phyloP scores from a whole-genome alignment of 2,329 filamentous ascomycete species.

The Claviceps monticola region DNA sequence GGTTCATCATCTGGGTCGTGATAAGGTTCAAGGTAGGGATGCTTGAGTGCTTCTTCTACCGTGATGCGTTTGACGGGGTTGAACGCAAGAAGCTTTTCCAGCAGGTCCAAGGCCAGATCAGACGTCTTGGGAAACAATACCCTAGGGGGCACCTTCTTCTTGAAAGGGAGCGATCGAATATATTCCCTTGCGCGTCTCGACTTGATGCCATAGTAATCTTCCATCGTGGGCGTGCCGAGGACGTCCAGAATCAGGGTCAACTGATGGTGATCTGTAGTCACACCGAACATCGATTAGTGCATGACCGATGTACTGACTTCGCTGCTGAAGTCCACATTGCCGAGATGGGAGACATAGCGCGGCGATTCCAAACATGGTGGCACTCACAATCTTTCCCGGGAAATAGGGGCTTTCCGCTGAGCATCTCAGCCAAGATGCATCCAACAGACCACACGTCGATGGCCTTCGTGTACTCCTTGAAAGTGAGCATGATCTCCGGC shows the following conservation, averaged over 20 bases:
- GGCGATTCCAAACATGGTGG: not conserved
- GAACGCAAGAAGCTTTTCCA: slow-evolving; percentile 93
- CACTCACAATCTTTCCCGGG: slow-evolving; percentile 90
- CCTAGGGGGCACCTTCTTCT: slow-evolving; percentile 99
- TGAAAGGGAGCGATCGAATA: slow-evolving; percentile 94
- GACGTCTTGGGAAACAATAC: slow-evolving; percentile 98
- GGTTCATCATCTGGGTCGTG: slow-evolving; percentile 98
- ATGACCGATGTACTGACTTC: not conserved
- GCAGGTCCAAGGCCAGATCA: slow-evolving; percentile 82
- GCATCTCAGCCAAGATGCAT: slow-evolving; percentile 96
- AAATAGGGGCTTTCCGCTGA: slow-evolving; percentile 95
- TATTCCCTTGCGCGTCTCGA: slow-evolving; percentile 94
- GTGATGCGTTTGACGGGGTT: slow-evolving; percentile 98
- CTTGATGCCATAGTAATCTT: slow-evolving; percentile 99
- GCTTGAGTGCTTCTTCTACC: slow-evolving; percentile 91
- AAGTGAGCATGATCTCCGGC: slow-evolving; percentile 98
- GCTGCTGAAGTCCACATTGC: not conserved
- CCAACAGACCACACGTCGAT: slow-evolving; percentile 99
- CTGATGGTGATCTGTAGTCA: slow-evolving; percentile 74
- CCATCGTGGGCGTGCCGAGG: slow-evolving; percentile 96
- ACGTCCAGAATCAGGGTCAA: slow-evolving; percentile 94
- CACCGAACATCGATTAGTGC: not conserved
- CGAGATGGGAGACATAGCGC: not conserved
- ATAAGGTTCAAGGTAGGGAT: slow-evolving; percentile 96
- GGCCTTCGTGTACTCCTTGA: slow-evolving; percentile 99